Conservation (phyloP, 441 rosid species). For the Isatis lusitanica region DNA sequence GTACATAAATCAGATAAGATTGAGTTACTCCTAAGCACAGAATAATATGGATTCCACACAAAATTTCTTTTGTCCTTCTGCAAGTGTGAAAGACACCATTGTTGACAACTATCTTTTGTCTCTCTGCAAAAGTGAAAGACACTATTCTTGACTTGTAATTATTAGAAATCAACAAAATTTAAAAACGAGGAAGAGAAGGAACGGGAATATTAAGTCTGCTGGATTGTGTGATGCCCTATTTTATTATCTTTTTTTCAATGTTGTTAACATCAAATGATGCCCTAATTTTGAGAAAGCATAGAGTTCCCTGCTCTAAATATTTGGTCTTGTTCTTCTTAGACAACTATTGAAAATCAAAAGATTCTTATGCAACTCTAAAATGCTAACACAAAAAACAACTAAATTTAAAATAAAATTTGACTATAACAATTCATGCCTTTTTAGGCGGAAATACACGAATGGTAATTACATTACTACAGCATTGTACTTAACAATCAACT, state of each 20-base stretch:
- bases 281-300: too few species aligned
- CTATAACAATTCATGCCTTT: neutral
- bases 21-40: neutral
- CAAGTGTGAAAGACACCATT: neutral
- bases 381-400: neutral
- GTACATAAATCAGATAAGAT: neutral
- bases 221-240: neutral
- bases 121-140: neutral
- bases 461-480: neutral
- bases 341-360: too few species aligned
- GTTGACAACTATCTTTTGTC: neutral
- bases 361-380: too few species aligned
- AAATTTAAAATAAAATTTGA: neutral
- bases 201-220: neutral
- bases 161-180: neutral
- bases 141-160: neutral
- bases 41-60: neutral
- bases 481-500: neutral
- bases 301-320: too few species aligned
- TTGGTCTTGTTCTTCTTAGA: too few species aligned
- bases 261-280: too few species aligned
- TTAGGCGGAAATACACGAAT: neutral
- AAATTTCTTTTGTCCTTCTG: neutral
- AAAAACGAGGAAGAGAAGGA: neutral
- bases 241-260: too few species aligned